Evolutionary conservation across 2,329 filamentous ascomycete genomes (phyloP).

Genomic region (Raffaelea albimanens): DNA sequence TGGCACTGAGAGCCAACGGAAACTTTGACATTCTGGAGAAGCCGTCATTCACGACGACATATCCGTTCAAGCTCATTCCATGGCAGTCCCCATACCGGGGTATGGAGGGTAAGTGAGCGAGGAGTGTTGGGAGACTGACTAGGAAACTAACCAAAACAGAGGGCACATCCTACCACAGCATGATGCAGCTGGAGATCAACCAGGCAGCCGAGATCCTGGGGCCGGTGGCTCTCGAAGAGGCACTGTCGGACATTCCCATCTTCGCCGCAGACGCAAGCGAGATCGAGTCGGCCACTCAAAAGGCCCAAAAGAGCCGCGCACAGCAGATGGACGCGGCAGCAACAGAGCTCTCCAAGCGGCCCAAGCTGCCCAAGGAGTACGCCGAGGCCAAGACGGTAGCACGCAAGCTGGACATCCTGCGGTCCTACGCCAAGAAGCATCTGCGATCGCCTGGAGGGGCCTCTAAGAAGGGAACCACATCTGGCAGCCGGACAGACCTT

Average conservation of each 20-base stretch:
- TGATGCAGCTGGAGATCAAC: conserved; percentile 49
- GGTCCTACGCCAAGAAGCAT: conserved; percentile 23
- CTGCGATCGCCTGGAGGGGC: conserved; percentile 4
- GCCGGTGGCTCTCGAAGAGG: conserved; percentile 43
- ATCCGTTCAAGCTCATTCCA: conserved; percentile 50
- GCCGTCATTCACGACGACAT: conserved; percentile 47
- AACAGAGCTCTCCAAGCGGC: conserved; percentile 24
- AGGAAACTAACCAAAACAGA: conserved; percentile 19
- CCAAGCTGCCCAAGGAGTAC: conserved; percentile 31
- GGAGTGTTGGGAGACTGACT: background rate
- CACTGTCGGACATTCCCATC: conserved; percentile 42
- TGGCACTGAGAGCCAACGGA: conserved; percentile 52
- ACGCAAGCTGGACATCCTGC: conserved; percentile 38
- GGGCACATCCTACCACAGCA: conserved; percentile 39
- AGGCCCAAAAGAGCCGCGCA: conserved; percentile 22
- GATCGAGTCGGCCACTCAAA: conserved; percentile 31
- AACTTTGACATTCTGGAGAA: conserved; percentile 53
- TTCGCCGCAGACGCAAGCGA: conserved; percentile 44
- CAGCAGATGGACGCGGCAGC: conserved; percentile 22
- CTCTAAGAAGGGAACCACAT: background rate
- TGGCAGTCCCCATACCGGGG: conserved; percentile 52
- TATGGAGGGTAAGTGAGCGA: conserved; percentile 32
- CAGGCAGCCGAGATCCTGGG: conserved; percentile 44
- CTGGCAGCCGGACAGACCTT: background rate
- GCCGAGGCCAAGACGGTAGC: conserved; percentile 31